These are phyloP conservation scores for Debaryomyces sp. DNA, from an alignment of 1,139 yeast genomes.

Conservation along the genomic window DNA sequence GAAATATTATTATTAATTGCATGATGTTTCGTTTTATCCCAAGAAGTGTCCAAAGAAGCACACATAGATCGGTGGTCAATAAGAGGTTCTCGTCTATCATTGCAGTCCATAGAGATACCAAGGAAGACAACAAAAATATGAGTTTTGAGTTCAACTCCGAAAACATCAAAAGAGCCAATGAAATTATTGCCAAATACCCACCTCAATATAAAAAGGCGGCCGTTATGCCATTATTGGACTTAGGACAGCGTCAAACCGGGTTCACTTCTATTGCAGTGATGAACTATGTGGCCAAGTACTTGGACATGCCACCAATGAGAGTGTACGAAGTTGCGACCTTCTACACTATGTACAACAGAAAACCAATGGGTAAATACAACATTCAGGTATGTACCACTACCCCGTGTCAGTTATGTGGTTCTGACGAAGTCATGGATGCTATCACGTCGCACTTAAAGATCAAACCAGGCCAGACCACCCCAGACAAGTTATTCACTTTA, in stretches of 20 bases:
- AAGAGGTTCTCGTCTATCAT: slow-evolving; percentile 45
- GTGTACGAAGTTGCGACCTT: slow-evolving; percentile 93
- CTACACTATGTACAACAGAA: slow-evolving; percentile 89
- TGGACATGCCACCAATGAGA: slow-evolving; percentile 94
- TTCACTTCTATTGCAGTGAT: slow-evolving; percentile 88
- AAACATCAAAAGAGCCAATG: slow-evolving; percentile 70
- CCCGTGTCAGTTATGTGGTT: slow-evolving; percentile 86
- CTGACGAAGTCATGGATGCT: slow-evolving; percentile 76
- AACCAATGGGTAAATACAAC: slow-evolving; percentile 85
- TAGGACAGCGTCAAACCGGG: slow-evolving; percentile 88
- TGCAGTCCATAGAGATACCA: slow-evolving; percentile 75
- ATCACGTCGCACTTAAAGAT: slow-evolving; percentile 62
- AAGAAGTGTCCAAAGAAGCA: slow-evolving; percentile 8
- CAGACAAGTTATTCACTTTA: slow-evolving; percentile 75
- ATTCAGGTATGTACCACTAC: slow-evolving; percentile 89
- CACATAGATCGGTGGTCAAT: slow-evolving; percentile 7
- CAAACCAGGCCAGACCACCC: slow-evolving; percentile 79
- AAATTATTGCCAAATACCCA: slow-evolving; percentile 78
- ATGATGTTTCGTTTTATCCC: slow-evolving; percentile 18
- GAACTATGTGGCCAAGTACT: slow-evolving; percentile 86
- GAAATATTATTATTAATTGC: not conserved
- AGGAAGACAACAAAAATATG: slow-evolving; percentile 65
- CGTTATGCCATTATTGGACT: slow-evolving; percentile 81
- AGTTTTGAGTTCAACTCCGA: slow-evolving; percentile 78
- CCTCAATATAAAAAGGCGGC: slow-evolving; percentile 88